A percentile compares a stretch with the other conserved stretches of the same genome.
These are phyloP conservation scores for Capsicum baccatum DNA, from an alignment of 257 asterid species.

Conservation along the genomic window DNA sequence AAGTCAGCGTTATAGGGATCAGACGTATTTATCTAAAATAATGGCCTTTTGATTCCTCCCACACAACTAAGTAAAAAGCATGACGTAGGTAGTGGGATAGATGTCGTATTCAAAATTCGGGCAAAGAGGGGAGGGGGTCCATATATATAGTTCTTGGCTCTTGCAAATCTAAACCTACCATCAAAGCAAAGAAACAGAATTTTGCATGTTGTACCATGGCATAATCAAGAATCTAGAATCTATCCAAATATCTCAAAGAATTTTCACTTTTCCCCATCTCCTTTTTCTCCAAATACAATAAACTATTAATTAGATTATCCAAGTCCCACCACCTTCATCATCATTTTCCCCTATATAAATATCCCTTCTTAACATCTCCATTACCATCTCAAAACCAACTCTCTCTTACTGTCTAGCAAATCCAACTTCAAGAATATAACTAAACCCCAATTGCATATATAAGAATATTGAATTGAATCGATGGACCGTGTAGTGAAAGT, in stretches of 20 bases:
- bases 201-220: constrained; percentile 26
- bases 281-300: constrained; percentile 25
- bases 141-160: constrained; percentile 24
- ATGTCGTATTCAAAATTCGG: constrained; percentile 16
- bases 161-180: constrained; percentile 23
- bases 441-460: not conserved
- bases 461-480: not conserved
- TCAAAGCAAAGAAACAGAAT: constrained; percentile 10
- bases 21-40: constrained; percentile 24
- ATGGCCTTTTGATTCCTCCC: constrained; percentile 2
- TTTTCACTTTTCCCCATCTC: constrained; percentile 33
- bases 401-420: not conserved
- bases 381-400: constrained; percentile 11
- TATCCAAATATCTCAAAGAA: constrained; percentile 54
- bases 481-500: constrained; percentile 64
- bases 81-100: constrained; percentile 19
- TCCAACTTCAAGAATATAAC: not conserved
- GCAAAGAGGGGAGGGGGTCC: constrained; percentile 2
- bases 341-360: constrained; percentile 28
- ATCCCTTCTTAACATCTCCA: constrained; percentile 22
- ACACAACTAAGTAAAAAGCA: not conserved
- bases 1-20: constrained; percentile 16
- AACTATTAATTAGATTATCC: constrained; percentile 25
- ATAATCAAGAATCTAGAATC: constrained; percentile 38
- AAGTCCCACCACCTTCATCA: constrained; percentile 24